Evolutionary conservation across 148 eudicot genomes (phyloP), one percentile per base, ranked within the genome.

Genomic region (Diospyros lotus): DNA sequence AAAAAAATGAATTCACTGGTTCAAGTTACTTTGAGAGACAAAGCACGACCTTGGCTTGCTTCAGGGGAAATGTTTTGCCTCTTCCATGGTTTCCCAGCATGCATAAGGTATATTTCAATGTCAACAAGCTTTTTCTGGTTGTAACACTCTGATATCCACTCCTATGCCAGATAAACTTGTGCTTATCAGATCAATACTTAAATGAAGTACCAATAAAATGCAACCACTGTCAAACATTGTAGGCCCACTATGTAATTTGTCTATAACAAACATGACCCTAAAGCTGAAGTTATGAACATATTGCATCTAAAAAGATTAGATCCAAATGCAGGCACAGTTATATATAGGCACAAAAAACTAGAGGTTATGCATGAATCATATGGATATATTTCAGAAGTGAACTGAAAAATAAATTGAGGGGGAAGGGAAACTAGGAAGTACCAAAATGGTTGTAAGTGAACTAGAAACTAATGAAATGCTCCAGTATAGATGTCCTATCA

Each of bases 21-120:
- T 43, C 50, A 17, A 10, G 38, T 6, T 43, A 15, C 10, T 1
- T 2, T 1, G 54, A 64, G 59, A 80, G 70, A 80, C 66, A 68
- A 44, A 75, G 75, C 69, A 55, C 75, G 77, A 92, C 97, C 98
- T 83, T 82, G 75, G 68, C 70, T 82, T 40, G 79, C 75, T 61
- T 79, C 81, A 73, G 73, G 76, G 56, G 87, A 80, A 53, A 64
- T 43, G 17, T 75, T 73, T 66, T 80, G 82, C 77, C 68, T 89
- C 82, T 84, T 83, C 98, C 98, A 94, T 68, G 97, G 97, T 82
- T 89, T 94, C 69, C 98, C 98, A 83, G 85, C 84, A 86, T 92
- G 84, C 88, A 94, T 81, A 72, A 94, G 88, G 82, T 89, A 94
- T 73, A 72, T 82, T 79, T 92, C 98, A 74, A 94, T 87, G 60